Evolutionary conservation across 108 stramenopile genomes (phyloP), one percentile per base, ranked within the genome.

Genomic region (Pseudonitzschia multiseries): DNA sequence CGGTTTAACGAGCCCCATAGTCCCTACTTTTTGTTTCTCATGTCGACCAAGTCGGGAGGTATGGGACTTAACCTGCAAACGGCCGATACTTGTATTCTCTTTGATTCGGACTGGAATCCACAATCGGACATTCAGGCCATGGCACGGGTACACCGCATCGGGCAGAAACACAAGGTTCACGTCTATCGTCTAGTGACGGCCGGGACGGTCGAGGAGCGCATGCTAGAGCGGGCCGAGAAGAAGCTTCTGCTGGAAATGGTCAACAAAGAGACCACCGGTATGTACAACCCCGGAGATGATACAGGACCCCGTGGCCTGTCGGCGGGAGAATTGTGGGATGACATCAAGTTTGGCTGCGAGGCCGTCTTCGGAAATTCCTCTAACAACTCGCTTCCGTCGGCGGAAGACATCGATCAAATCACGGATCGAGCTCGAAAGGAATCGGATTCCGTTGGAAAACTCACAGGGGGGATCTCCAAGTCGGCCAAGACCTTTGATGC

Each of bases 1-100:
- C 74, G 81, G 70, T 98, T 96, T 84, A 98, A 97, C 77, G 96
- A 87, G 40, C 94, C 89, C 3, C 78, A 79, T 18, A 81, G 78
- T 20, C 57, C 86, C 27, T 74, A 84, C 44, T 98, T 98, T 74
- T 62, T 93, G 50, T 98, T 96, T 73, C 81, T 98, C 41, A 93
- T 98, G 82, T 89, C 89, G n/a, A 98, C 97, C 29, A 83, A 95
- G 4, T 90, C 91, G 36, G 97, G 97, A 24, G 96, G 96, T 5
- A 83, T 98, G 71, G 97, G 97, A 27, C 78, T 98, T 76, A 98
- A 97, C 80, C 74, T 98, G 44, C 90, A 93, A 71, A 94, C 98
- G 28, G 96, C 98, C 6, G 96, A 98, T 82, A 95, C 93, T 26
- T 92, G 92, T 18, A 72, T 72, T 22, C 59, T 84, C 26, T 88